Evolutionary conservation across 805 yeast species (phyloP).

Genomic region (Starmerella gropengiesseri): DNA sequence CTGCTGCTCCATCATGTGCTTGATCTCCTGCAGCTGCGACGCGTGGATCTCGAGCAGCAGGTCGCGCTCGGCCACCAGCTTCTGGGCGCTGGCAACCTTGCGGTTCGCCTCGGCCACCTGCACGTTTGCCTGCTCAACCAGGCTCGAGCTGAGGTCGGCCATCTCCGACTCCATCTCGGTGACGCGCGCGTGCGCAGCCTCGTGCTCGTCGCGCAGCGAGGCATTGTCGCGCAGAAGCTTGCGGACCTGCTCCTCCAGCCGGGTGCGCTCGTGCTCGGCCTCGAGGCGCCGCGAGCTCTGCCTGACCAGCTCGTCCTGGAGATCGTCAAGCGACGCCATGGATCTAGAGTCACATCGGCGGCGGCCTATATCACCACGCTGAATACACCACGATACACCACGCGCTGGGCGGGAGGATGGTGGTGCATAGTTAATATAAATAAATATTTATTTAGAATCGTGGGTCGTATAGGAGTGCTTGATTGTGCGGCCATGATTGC

Average conservation of each 20-base stretch:
- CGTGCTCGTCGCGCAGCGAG: constrained; percentile 13
- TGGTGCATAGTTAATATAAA: neutral
- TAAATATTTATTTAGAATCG: too few relatives aligned
- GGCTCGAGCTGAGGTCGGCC: constrained; percentile 42
- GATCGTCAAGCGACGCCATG: constrained; percentile 18
- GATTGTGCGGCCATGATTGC: too few relatives aligned
- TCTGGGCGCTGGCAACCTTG: constrained; percentile 48
- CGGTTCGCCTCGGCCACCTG: constrained; percentile 67
- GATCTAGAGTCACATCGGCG: constrained; percentile 5
- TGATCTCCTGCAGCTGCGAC: constrained; percentile 50
- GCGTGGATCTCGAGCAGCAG: constrained; percentile 51
- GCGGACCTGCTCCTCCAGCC: constrained; percentile 26
- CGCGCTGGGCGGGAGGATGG: neutral
- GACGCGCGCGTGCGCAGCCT: constrained; percentile 11
- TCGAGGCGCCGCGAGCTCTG: constrained; percentile 27
- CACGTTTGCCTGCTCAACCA: constrained; percentile 46
- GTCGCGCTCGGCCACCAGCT: constrained; percentile 56
- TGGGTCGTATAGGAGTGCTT: too few relatives aligned
- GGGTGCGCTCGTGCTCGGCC: constrained; percentile 26
- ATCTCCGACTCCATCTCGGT: constrained; percentile 48
- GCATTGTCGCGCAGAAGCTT: constrained; percentile 20
- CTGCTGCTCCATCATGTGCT: constrained; percentile 38
- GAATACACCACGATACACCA: neutral
- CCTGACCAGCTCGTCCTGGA: constrained; percentile 19
- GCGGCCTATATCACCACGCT: neutral